Base-by-base conservation (phyloP, 2,329 filamentous ascomycete species). In the Cercospora canescens region DNA sequence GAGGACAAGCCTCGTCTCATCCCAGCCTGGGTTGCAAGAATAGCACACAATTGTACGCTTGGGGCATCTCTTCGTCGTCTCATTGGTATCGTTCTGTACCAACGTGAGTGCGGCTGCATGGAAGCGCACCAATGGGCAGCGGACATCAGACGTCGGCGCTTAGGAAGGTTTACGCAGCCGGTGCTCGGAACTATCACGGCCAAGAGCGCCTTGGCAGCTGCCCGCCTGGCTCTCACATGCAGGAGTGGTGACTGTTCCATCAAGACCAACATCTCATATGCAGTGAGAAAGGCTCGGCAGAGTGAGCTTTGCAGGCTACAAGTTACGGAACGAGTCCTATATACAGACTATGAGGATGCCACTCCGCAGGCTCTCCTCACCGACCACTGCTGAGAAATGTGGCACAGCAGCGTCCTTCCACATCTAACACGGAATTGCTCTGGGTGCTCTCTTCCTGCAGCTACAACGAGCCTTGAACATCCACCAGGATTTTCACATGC, bases 401-500 rank as follows among this genome's bases (percentile, higher is more conserved):
- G 45, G 16, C 21, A 28, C 45, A 26, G 14, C 24, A 52, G 45
- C 45, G 28, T 8, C 21, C 12, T n/a, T 52, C 45, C 45, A 26
- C 26, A 14, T 52, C 12, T 52, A 28, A 30, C 1, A 24, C 14
- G 14, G 45, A 24, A 26, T 16, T 26, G 16, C 45, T 24, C 45
- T 26, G 3, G 4, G 26, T 28, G 45, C n/a, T n/a, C 24, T 12
- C 45, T 28, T 35, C 8, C 52, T n/a, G 52, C 30, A 9, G 37
- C 45, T 66, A 63, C 58, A 71, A 41, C 11, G 67, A 69, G 24
- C 50, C 68, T 28, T 70, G 68, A 30, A 76, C 71, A 66, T 87
- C 82, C 1, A 89, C 84, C 54, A 89, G 69, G 32, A 89, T 86
- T 77, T 89, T 89, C 30, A 89, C 86, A 71, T 89, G 86, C 61